Evolutionary conservation across 2,329 filamentous ascomycete species (phyloP).

Genomic region (Gnomoniopsis smithogilvyi): DNA sequence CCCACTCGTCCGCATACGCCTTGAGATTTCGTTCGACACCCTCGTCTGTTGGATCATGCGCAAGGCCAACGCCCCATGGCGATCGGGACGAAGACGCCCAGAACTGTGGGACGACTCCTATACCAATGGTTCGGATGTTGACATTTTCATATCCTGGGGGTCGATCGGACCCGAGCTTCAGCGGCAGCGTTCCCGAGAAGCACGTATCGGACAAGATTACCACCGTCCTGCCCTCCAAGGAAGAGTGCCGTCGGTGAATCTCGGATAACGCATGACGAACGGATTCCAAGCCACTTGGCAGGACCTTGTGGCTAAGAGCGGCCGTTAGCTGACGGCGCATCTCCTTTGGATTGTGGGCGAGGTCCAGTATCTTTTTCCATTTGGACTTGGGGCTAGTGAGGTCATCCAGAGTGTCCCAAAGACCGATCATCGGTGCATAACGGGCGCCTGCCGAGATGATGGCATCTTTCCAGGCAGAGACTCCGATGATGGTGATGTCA

Average conservation of each 20-base stretch:
- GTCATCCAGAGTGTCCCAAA: conserved; percentile 1
- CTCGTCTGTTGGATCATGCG: conserved; percentile 4
- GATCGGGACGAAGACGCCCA: conserved; percentile 8
- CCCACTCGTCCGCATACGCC: conserved; percentile 2
- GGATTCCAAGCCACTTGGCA: conserved; percentile 15
- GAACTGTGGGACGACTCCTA: conserved; percentile 9
- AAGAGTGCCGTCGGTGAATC: background rate
- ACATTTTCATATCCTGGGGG: background rate
- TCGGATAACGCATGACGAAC: conserved; percentile 3
- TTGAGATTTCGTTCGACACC: background rate
- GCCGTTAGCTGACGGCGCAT: background rate
- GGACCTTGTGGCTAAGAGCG: background rate
- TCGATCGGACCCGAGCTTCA: background rate
- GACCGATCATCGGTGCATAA: conserved; percentile 9
- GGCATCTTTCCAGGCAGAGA: background rate
- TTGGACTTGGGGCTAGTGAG: background rate
- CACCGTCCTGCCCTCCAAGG: conserved; percentile 2
- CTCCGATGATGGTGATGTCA: conserved; percentile 9
- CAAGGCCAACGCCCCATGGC: conserved; percentile 7
- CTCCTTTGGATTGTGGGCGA: background rate
- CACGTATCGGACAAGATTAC: conserved; percentile 6
- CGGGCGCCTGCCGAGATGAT: conserved; percentile 6
- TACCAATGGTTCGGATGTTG: background rate
- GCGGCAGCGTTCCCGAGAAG: conserved; percentile 2
- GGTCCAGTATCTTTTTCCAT: background rate